These are phyloP conservation scores for Thuidium tamariscinum DNA, from an alignment of 225 moss, liverwort and hornwort genomes.

Conservation along the genomic window DNA sequence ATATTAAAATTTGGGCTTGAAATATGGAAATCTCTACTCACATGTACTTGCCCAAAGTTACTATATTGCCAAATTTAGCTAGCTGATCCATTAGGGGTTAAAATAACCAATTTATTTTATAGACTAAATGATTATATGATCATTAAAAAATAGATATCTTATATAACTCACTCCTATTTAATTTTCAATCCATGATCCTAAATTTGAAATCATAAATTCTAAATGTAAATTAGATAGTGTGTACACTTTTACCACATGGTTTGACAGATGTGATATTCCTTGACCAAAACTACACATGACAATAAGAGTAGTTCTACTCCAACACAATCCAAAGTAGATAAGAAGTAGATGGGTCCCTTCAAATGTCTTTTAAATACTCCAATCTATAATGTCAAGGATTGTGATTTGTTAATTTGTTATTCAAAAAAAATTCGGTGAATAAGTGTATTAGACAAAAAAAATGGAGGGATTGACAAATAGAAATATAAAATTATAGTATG, in stretches of 20 bases:
- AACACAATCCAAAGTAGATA: not conserved
- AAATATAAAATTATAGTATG: not conserved
- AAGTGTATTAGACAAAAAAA: not conserved
- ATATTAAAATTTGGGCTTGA: no score
- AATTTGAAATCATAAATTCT: not conserved
- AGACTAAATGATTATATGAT: not conserved
- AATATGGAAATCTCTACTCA: no score
- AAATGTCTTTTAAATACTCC: not conserved
- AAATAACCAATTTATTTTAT: not conserved
- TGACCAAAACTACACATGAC: fast-evolving
- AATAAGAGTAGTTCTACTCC: not conserved
- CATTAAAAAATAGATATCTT: no score
- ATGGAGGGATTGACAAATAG: not conserved
- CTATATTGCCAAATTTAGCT: no score
- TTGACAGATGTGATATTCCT: not conserved
- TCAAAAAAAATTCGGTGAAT: not conserved
- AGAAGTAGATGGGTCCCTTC: not conserved
- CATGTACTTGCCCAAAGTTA: no score
- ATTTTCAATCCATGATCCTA: not conserved
- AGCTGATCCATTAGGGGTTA: no score
- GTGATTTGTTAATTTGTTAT: not conserved
- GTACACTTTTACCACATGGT: not conserved
- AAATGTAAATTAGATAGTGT: fast-evolving
- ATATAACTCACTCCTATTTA: not conserved
- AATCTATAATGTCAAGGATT: no score